Evolutionary conservation across 768 basidiomycete species (phyloP).

Genomic region (Hydnomerulius pinastri): DNA sequence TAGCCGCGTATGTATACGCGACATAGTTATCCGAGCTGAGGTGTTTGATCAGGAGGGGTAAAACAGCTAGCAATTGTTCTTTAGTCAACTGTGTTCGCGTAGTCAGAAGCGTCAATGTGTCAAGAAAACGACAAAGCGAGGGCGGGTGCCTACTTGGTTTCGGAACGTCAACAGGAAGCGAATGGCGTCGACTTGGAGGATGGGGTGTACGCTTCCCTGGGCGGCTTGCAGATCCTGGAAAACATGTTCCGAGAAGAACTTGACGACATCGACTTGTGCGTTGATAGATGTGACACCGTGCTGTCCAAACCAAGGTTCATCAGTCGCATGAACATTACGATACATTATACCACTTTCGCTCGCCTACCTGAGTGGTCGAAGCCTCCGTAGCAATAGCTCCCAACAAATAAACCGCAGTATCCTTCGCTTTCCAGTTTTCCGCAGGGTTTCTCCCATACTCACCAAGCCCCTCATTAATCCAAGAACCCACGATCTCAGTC

Average conservation of each 20-base stretch:
- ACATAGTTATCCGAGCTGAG: slow-evolving; percentile 86
- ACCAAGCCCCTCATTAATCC: slow-evolving; percentile 74
- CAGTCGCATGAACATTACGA: slow-evolving; percentile 5
- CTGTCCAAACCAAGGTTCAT: slow-evolving; percentile 33
- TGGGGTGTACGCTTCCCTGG: slow-evolving; percentile 73
- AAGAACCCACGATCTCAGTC: slow-evolving; percentile 85
- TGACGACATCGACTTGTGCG: slow-evolving; percentile 87
- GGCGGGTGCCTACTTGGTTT: slow-evolving; percentile 67
- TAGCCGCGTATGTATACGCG: slow-evolving; percentile 93
- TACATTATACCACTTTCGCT: not conserved
- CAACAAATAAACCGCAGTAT: slow-evolving; percentile 89
- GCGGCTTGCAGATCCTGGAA: slow-evolving; percentile 81
- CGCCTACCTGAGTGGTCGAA: slow-evolving; percentile 74
- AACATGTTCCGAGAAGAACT: slow-evolving; percentile 93
- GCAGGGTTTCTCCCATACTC: slow-evolving; percentile 64
- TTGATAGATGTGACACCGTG: slow-evolving; percentile 95
- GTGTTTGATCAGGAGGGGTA: slow-evolving; percentile 84
- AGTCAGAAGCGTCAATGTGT: no score
- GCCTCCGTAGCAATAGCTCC: slow-evolving; percentile 93
- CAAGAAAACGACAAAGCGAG: no score
- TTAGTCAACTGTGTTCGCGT: slow-evolving; percentile 71
- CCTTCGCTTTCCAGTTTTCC: slow-evolving; percentile 86
- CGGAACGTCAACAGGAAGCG: slow-evolving; percentile 93
- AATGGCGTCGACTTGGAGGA: slow-evolving; percentile 95
- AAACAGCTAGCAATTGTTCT: slow-evolving; percentile 86